Conservation (phyloP, 257 asterid genomes). For the Solanum ossicruentum region DNA sequence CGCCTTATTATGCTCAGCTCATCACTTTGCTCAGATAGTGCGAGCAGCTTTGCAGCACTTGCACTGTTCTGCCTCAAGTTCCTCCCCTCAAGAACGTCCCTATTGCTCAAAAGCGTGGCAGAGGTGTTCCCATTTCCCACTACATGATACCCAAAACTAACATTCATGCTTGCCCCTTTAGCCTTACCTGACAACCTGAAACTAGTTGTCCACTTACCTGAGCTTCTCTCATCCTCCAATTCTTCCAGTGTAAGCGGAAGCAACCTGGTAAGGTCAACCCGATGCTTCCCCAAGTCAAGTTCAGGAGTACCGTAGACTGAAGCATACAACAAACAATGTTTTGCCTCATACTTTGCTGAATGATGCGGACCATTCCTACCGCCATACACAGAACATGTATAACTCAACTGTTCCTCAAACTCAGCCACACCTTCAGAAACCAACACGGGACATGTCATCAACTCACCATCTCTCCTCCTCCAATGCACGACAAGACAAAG, state of each 20-base stretch:
- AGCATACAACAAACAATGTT: slow-evolving; percentile 66
- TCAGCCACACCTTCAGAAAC: slow-evolving; percentile 58
- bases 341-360: slow-evolving; percentile 81
- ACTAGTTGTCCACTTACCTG: slow-evolving; percentile 95
- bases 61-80: slow-evolving; percentile 20
- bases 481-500: slow-evolving; percentile 64
- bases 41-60: slow-evolving; percentile 10
- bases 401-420: slow-evolving; percentile 64
- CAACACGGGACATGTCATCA: slow-evolving; percentile 45
- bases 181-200: slow-evolving; percentile 78
- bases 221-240: slow-evolving; percentile 72
- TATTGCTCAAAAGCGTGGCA: slow-evolving; percentile 1
- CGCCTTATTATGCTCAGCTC: slow-evolving; percentile 25
- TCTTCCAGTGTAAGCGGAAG: slow-evolving; percentile 92
- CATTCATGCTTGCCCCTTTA: slow-evolving; percentile 63
- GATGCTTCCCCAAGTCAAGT: slow-evolving; percentile 84
- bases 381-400: slow-evolving; percentile 69
- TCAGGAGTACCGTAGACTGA: slow-evolving; percentile 59
- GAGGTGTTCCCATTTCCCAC: slow-evolving; percentile 28
- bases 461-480: slow-evolving; percentile 76
- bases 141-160: slow-evolving; percentile 64
- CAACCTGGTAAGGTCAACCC: slow-evolving; percentile 76
- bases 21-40: slow-evolving; percentile 16
- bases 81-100: slow-evolving; percentile 16
- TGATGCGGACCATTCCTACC: slow-evolving; percentile 71